Evolutionary conservation across 2,329 filamentous ascomycete species (phyloP).

Genomic region (Curvularia sp.): DNA sequence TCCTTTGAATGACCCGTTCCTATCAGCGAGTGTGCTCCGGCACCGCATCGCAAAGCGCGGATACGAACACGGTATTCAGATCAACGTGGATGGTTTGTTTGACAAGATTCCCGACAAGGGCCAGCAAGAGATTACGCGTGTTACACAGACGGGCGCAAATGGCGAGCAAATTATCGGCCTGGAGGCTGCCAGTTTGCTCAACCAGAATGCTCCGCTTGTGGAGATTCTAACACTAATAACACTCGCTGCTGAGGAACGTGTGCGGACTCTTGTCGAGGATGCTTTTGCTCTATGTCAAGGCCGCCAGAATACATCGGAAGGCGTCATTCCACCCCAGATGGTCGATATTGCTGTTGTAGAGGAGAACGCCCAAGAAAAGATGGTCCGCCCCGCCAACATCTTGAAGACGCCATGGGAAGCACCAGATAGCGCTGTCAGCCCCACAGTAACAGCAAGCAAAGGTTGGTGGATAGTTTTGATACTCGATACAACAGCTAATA

Average conservation of each 20-base stretch:
- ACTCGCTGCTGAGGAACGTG: slow-evolving; percentile 79
- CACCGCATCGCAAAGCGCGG: slow-evolving; percentile 64
- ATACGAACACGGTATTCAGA: slow-evolving; percentile 63
- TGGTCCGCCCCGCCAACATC: slow-evolving; percentile 48
- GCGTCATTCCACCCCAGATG: slow-evolving; percentile 79
- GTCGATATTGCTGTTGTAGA: slow-evolving; percentile 69
- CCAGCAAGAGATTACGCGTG: slow-evolving; percentile 39
- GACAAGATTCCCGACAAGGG: slow-evolving; percentile 48
- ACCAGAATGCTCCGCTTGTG: slow-evolving; percentile 72
- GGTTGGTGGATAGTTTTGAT: slow-evolving; percentile 24
- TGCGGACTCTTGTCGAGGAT: slow-evolving; percentile 79
- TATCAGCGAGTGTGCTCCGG: slow-evolving; percentile 67
- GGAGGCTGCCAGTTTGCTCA: slow-evolving; percentile 67
- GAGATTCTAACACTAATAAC: slow-evolving; percentile 86
- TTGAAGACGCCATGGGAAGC: slow-evolving; percentile 52
- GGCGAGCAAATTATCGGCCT: slow-evolving; percentile 66
- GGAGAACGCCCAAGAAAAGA: slow-evolving; percentile 50
- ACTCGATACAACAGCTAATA: slow-evolving; percentile 16
- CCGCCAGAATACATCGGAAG: slow-evolving; percentile 80
- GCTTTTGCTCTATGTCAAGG: slow-evolving; percentile 72
- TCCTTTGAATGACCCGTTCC: slow-evolving; percentile 76
- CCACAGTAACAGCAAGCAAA: slow-evolving; percentile 56
- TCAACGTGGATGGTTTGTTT: slow-evolving; percentile 65
- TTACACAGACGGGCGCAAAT: slow-evolving; percentile 64
- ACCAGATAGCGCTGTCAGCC: slow-evolving; percentile 61